Base-by-base conservation (phyloP, 2,329 filamentous ascomycete genomes). In the Hirsutella minnesotensis region DNA sequence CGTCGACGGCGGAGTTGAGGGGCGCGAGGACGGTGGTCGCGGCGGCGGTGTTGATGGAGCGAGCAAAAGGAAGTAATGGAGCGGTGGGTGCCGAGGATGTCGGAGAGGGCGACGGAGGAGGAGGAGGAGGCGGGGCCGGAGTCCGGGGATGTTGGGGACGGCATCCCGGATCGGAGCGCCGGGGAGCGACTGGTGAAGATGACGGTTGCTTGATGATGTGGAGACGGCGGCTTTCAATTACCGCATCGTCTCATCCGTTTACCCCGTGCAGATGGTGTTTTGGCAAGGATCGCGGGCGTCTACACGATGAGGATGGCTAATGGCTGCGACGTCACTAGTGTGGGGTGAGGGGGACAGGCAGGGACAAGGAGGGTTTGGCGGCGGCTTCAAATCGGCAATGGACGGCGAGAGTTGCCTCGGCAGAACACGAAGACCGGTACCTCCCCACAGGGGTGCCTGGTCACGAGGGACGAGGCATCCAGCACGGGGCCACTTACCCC, bases 11-110 rank as follows among this genome's bases (percentile, higher is more conserved):
- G 16, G 75, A 79, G 68, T 98, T 96, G 42, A 85, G 68, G 1
- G 92, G 92, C 5, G 89, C 90, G 3, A 96, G 77, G 20, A 96
- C 79, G 2, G 88, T 95, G 15, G 85, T 85, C 58, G 90, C 89
- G 45, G 73, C 57, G 1, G 70, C 61, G 57, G 86, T 75, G 18
- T 19, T 3, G 58, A 90, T 89, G 45, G 55, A 94, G 79, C 35
- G 80, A 79, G 24, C 86, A 83, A 63, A 95, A 96, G 51, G 89
- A 81, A 49, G 86, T 88, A 57, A 95, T 84, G 47, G 72, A 75
- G 52, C 84, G 80, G 43, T 86, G 80, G 50, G 81, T 81, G 33
- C 84, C 83, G 50, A 95, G 80, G 29, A 95, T 81, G 62, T 96
- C 90, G 35, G 83, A 84, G 44, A 96, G 77, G 47, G 86, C 77